phyloP scores from a whole-genome alignment of 2,329 filamentous ascomycete species.

The Stylonectria norvegica region DNA sequence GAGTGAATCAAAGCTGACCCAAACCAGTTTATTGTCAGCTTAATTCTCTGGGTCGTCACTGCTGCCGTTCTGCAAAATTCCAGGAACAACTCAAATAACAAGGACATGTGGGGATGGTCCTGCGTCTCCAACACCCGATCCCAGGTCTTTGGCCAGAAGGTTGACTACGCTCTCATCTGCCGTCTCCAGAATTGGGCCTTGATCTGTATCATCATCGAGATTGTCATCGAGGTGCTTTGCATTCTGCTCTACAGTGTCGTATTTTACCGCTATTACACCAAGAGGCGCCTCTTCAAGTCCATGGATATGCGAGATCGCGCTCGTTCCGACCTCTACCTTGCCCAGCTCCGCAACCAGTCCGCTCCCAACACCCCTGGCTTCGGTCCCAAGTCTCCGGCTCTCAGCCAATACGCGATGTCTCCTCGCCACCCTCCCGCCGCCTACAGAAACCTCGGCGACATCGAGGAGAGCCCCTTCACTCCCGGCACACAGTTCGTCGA shows the following conservation, averaged over 20 bases:
- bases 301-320: slow-evolving; percentile 96
- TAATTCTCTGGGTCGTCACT: slow-evolving; percentile 87
- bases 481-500: slow-evolving; percentile 56
- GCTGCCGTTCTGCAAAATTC: slow-evolving; percentile 80
- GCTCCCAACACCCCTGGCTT: slow-evolving; percentile 94
- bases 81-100: slow-evolving; percentile 64
- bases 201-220: slow-evolving; percentile 95
- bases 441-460: slow-evolving; percentile 50
- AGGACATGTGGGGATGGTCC: slow-evolving; percentile 98
- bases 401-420: slow-evolving; percentile 50
- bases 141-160: slow-evolving; percentile 71
- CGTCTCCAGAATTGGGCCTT: slow-evolving; percentile 91
- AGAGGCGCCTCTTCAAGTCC: slow-evolving; percentile 90
- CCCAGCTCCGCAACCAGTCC: slow-evolving; percentile 77
- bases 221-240: slow-evolving; percentile 86
- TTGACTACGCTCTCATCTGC: slow-evolving; percentile 88
- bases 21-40: slow-evolving; percentile 73
- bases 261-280: slow-evolving; percentile 97
- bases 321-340: slow-evolving; percentile 91
- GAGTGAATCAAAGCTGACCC: slow-evolving; percentile 5
- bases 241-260: slow-evolving; percentile 91
- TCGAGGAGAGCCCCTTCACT: slow-evolving; percentile 50
- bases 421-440: slow-evolving; percentile 58
- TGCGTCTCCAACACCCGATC: slow-evolving; percentile 84
- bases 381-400: slow-evolving; percentile 59